phyloP scores from a whole-genome alignment of 139 green algal genomes.

The Micromonas commoda region DNA sequence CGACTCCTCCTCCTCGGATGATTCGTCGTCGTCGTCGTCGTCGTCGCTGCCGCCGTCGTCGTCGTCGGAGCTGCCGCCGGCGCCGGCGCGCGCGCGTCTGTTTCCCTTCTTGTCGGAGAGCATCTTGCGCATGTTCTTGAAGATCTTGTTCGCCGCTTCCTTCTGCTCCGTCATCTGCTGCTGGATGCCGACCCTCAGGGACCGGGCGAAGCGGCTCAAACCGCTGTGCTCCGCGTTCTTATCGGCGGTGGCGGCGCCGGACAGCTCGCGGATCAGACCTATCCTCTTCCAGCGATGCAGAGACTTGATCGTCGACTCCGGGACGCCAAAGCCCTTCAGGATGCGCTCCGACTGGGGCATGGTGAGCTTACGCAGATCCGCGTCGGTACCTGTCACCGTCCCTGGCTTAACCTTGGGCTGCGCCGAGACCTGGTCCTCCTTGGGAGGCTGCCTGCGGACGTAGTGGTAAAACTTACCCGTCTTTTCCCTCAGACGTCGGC shows the following conservation, averaged over 20 bases:
- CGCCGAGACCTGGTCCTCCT: background rate
- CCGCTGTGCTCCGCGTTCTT: background rate
- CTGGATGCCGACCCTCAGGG: background rate
- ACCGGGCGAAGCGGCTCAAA: conserved; percentile 12
- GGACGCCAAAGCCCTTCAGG: conserved; percentile 11
- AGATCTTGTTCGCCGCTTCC: background rate
- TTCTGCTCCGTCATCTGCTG: conserved; percentile 5
- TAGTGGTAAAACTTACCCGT: conserved; percentile 21
- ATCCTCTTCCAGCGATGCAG: conserved; percentile 25
- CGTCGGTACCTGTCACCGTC: conserved; percentile 14
- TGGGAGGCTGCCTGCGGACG: background rate
- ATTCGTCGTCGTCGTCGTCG: conserved; percentile 5
- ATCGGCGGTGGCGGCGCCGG: conserved; percentile 11
- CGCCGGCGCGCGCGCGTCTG: background rate
- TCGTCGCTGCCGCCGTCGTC: background rate
- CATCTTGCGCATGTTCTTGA: background rate
- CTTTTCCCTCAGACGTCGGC: background rate
- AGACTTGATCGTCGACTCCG: background rate
- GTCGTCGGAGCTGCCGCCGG: background rate
- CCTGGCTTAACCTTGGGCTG: background rate
- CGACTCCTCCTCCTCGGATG: background rate
- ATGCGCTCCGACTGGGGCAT: conserved; percentile 21
- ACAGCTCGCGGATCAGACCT: conserved; percentile 19
- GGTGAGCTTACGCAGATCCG: conserved; percentile 23
- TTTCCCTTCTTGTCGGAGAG: background rate